A percentile compares a stretch with the other conserved stretches of the same genome.
Conservation (phyloP, 2,329 filamentous ascomycete species). For the Xylaria sp. region DNA sequence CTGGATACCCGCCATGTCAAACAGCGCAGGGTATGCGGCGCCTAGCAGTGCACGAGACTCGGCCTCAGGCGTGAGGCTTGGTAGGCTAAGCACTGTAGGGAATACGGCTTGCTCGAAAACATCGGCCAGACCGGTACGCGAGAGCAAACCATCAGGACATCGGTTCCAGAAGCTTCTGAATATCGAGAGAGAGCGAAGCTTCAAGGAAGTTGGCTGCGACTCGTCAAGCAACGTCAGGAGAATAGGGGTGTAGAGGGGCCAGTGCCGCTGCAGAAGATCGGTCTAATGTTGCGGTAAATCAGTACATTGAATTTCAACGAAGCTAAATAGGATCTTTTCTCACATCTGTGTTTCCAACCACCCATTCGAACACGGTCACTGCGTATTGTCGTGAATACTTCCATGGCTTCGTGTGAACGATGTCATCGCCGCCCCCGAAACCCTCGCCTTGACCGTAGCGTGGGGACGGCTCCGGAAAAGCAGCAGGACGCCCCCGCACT, state of each 20-base stretch:
- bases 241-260: slow-evolving; percentile 76
- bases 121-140: slow-evolving; percentile 69
- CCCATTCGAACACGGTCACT: slow-evolving; percentile 70
- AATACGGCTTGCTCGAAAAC: slow-evolving; percentile 76
- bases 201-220: slow-evolving; percentile 57
- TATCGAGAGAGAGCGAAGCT: slow-evolving; percentile 65
- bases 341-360: slow-evolving; percentile 62
- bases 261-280: slow-evolving; percentile 64
- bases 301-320: background rate
- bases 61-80: slow-evolving; percentile 76
- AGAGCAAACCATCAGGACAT: slow-evolving; percentile 64
- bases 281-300: slow-evolving; percentile 21
- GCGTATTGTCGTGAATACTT: slow-evolving; percentile 64
- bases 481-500: slow-evolving; percentile 64
- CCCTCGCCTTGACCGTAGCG: slow-evolving; percentile 49
- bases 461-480: slow-evolving; percentile 54
- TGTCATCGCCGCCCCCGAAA: slow-evolving; percentile 50
- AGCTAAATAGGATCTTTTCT: slow-evolving; percentile 37
- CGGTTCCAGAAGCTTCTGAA: slow-evolving; percentile 64
- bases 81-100: slow-evolving; percentile 79
- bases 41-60: slow-evolving; percentile 74
- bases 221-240: slow-evolving; percentile 77
- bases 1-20: slow-evolving; percentile 62
- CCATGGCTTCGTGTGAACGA: slow-evolving; percentile 65
- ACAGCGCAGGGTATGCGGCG: slow-evolving; percentile 73